These are phyloP conservation scores for Warburgia ugandensis DNA, from an alignment of 164 flowering plant genomes.

Conservation along the genomic window DNA sequence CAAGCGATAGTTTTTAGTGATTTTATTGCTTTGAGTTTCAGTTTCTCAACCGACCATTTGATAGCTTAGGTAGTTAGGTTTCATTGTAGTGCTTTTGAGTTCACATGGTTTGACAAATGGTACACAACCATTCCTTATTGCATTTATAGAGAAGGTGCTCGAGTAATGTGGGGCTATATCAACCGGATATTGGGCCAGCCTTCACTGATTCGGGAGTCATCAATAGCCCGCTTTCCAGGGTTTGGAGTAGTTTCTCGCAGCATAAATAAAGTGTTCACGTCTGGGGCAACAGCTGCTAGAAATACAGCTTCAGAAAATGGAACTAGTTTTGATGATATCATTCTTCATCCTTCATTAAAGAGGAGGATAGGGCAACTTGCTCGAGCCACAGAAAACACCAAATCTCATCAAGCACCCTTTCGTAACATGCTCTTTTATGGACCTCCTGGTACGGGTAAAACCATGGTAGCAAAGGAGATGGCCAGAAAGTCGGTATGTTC, in stretches of 20 bases:
- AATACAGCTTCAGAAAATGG: conserved; percentile 22
- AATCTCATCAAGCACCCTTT: conserved; percentile 86
- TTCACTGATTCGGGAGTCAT: conserved; percentile 89
- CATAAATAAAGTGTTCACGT: conserved; percentile 23
- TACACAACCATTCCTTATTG: background rate
- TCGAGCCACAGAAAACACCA: conserved; percentile 89
- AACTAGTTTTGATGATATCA: conserved; percentile 40
- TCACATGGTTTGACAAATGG: background rate
- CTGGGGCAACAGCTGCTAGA: conserved; percentile 30
- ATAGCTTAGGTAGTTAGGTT: too few species aligned
- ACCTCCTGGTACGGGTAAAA: conserved; percentile 99
- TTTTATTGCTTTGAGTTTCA: background rate
- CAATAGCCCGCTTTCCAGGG: conserved; percentile 68
- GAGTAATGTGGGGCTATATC: conserved; percentile 91
- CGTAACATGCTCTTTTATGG: conserved; percentile 99
- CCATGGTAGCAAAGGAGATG: conserved; percentile 95
- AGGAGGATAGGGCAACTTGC: conserved; percentile 88
- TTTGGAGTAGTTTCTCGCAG: conserved; percentile 47
- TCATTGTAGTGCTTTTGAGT: background rate
- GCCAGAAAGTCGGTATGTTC: conserved; percentile 76
- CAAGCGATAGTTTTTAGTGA: background rate
- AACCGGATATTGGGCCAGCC: conserved; percentile 95
- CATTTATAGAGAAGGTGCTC: conserved; percentile 81
- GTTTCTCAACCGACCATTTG: background rate
- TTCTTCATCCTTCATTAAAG: conserved; percentile 84